Evolutionary conservation across 805 yeast species (phyloP).

Genomic region (Yamadazyma akitaensis): DNA sequence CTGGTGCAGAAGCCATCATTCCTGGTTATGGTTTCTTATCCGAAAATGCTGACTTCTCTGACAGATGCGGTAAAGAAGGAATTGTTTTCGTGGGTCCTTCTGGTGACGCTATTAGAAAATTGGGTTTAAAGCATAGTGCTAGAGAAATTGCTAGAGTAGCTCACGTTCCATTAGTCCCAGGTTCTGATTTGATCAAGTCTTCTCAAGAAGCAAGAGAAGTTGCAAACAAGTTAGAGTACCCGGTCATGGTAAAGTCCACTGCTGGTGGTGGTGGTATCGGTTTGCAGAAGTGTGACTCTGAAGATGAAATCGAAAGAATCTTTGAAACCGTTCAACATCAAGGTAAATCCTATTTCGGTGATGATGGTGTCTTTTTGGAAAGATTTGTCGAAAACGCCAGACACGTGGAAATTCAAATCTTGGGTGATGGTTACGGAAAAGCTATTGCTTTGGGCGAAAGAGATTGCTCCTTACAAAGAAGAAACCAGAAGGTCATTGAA

Average conservation of each 20-base stretch:
- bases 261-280: slow-evolving; percentile 99
- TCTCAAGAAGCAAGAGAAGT: slow-evolving; percentile 71
- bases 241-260: slow-evolving; percentile 94
- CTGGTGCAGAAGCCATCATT: slow-evolving; percentile 90
- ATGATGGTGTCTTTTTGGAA: slow-evolving; percentile 92
- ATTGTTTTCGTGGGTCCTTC: slow-evolving; percentile 95
- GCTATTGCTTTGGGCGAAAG: slow-evolving; percentile 96
- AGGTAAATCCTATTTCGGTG: slow-evolving; percentile 90
- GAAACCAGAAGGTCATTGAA: slow-evolving; percentile 94
- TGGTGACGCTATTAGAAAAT: slow-evolving; percentile 84
- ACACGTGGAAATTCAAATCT: slow-evolving; percentile 94
- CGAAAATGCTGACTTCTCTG: slow-evolving; percentile 95
- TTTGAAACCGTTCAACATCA: slow-evolving; percentile 91
- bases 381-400: slow-evolving; percentile 92
- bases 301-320: slow-evolving; percentile 75
- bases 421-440: slow-evolving; percentile 92
- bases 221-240: slow-evolving; percentile 77
- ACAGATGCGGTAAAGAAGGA: slow-evolving; percentile 76
- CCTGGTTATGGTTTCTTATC: slow-evolving; percentile 98
- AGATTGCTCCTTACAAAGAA: slow-evolving; percentile 95
- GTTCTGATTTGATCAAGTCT: slow-evolving; percentile 75
- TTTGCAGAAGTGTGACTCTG: slow-evolving; percentile 84
- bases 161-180: slow-evolving; percentile 97
- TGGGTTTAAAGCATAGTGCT: slow-evolving; percentile 96
- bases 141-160: slow-evolving; percentile 89